These are phyloP conservation scores for Capronia americana DNA, from an alignment of 2,329 filamentous ascomycete species.

Conservation along the genomic window DNA sequence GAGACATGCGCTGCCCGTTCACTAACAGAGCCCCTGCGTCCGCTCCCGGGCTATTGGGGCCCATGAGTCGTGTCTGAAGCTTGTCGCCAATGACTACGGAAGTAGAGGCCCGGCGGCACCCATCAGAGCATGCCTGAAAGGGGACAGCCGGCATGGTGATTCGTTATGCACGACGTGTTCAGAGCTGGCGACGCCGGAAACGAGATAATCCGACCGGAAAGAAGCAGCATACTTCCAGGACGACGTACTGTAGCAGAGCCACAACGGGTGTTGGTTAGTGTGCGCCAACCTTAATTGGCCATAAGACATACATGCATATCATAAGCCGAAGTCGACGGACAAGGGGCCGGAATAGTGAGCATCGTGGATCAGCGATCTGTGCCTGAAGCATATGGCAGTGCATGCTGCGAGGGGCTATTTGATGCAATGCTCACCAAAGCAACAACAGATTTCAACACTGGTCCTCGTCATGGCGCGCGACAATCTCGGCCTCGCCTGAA, in stretches of 20 bases:
- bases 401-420: slow-evolving; percentile 11
- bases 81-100: slow-evolving; percentile 4
- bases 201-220: slow-evolving; percentile 16
- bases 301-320: slow-evolving; percentile 13
- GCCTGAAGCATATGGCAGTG: not conserved
- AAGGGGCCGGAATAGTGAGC: slow-evolving; percentile 6
- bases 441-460: not conserved
- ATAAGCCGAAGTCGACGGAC: slow-evolving; percentile 3
- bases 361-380: slow-evolving; percentile 8
- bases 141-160: slow-evolving; percentile 6
- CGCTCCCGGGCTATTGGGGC: slow-evolving; percentile 9
- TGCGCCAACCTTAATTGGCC: slow-evolving; percentile 7
- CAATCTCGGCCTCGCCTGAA: not conserved
- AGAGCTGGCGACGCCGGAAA: slow-evolving; percentile 2
- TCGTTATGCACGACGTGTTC: slow-evolving; percentile 1
- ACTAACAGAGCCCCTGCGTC: slow-evolving; percentile 3
- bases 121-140: slow-evolving; percentile 5
- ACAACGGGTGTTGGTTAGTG: not conserved
- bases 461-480: not conserved
- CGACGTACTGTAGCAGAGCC: not conserved
- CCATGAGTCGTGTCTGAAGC: not conserved
- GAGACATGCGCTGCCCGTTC: slow-evolving; percentile 9
- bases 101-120: not conserved
- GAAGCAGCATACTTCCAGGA: slow-evolving; percentile 2
- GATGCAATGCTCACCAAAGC: slow-evolving; percentile 9